Base-by-base conservation (phyloP, 129 eudicot genomes). In the Dittrichia graveolens region DNA sequence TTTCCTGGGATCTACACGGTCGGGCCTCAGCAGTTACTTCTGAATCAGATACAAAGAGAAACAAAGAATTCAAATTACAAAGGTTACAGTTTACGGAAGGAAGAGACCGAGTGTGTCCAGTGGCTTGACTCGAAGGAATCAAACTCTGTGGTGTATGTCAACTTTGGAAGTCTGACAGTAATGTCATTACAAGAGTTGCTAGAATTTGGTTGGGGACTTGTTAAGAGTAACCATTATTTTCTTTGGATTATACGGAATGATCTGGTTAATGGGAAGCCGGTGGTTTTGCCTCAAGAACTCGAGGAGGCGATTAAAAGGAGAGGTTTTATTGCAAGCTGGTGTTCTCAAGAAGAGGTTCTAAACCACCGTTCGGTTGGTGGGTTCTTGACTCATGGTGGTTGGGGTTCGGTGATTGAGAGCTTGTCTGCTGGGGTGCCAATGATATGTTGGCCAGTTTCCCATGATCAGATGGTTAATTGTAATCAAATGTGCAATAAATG, bases 131-230 rank as follows among this genome's bases (percentile, higher is more conserved):
- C 74, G 0, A 70, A 67, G 67, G 85, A 82, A 44, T 60, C 74
- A 0, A 66, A 65, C n/a, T 80, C 94, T 4, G 90, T 88, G 3
- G 65, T 88, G 35, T 85, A 84, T 43, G 90, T 88, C 42, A 85
- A 85, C 61, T 85, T 85, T 50, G 95, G 95, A 14, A 88, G 95
- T 72, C 58, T 85, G 11, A 64, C 88, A 0, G 75, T 74, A 7
- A 72, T 88, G 82, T 65, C 86, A 2, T 14, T 76, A 12, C 47
- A 83, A 19, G 86, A 88, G 14, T 46, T 88, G 24, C 18, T 52
- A 0, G 95, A 88, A 42, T 68, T 88, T 24, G 95, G 90, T 4
- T 88, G 90, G 90, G 95, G 95, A 1, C 78, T 88, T 5, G 90
- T 89, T 3, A 83, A 81, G 9, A 88, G 90, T 67, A 75, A 67